Percentiles rank a stretch among this genome's conserved stretches.
phyloP scores from a whole-genome alignment of 2,329 filamentous ascomycete species.

The Diaporthe sp. region DNA sequence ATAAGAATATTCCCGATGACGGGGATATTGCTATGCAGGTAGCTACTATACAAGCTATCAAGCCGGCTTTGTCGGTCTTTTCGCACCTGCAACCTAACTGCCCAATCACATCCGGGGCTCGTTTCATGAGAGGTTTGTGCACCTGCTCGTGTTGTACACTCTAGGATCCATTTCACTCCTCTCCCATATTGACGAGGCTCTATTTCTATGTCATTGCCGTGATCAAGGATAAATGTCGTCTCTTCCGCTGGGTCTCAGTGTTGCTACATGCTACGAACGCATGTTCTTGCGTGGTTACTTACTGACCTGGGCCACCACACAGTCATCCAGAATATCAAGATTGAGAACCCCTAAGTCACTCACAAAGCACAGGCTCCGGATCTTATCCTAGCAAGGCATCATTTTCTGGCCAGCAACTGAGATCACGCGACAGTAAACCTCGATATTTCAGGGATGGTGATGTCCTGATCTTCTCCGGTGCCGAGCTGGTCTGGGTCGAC shows the following conservation, averaged over 20 bases:
- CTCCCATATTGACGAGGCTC: neutral
- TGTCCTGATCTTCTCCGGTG: slow-evolving; percentile 9
- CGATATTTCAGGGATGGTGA: slow-evolving; percentile 34
- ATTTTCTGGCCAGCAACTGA: neutral
- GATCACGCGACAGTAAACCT: slow-evolving; percentile 54
- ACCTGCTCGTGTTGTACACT: neutral
- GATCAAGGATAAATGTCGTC: neutral
- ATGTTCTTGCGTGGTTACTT: no score
- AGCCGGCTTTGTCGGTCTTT: neutral
- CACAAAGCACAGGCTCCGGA: neutral
- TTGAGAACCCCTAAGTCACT: slow-evolving; percentile 57
- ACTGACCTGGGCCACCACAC: no score
- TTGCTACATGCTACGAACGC: no score
- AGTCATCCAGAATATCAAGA: slow-evolving; percentile 68
- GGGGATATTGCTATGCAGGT: neutral
- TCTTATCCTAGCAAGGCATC: neutral
- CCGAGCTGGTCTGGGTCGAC: slow-evolving; percentile 62
- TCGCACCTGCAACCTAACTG: neutral
- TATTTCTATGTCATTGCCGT: neutral
- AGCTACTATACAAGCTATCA: neutral
- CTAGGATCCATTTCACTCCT: neutral
- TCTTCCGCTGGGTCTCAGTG: no score
- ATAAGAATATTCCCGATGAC: neutral
- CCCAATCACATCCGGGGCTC: neutral
- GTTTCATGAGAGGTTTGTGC: neutral